phyloP scores from a whole-genome alignment of 176 grass and related monocot species.

The Pontederia paniculata region DNA sequence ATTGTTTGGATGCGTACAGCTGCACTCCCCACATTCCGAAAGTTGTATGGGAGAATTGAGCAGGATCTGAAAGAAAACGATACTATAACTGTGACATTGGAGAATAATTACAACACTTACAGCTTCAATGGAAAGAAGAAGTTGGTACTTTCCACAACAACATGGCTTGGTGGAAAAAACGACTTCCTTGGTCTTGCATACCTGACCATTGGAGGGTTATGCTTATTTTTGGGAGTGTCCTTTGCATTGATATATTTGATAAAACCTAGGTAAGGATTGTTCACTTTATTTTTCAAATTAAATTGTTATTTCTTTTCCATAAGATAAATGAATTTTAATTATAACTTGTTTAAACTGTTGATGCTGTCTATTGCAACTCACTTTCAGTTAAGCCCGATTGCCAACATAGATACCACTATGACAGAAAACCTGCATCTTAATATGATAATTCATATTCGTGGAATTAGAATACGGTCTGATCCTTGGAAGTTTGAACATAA shows the following conservation, averaged over 20 bases:
- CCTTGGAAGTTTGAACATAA: no score
- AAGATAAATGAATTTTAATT: not conserved
- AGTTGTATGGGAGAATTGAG: constrained; percentile 55
- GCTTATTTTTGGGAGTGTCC: constrained; percentile 32
- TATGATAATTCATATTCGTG: no score
- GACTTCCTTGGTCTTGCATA: constrained; percentile 49
- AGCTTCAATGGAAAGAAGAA: constrained; percentile 52
- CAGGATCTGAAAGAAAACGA: constrained; percentile 37
- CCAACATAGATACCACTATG: no score
- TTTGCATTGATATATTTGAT: constrained; percentile 35
- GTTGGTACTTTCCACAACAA: constrained; percentile 46
- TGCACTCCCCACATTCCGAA: constrained; percentile 61
- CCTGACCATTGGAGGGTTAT: constrained; percentile 33
- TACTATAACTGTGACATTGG: constrained; percentile 26
- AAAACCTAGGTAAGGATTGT: constrained; percentile 17
- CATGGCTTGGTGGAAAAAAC: constrained; percentile 53
- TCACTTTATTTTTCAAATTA: not conserved
- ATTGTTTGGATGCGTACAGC: constrained; percentile 72
- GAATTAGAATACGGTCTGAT: no score
- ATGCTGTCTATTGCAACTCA: no score
- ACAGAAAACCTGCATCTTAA: no score
- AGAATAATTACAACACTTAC: constrained; percentile 69
- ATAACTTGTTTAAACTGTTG: no score
- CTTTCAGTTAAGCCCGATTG: no score
- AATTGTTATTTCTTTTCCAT: not conserved